phyloP scores from a whole-genome alignment of 768 basidiomycete species.

The Suillus weaverae region DNA sequence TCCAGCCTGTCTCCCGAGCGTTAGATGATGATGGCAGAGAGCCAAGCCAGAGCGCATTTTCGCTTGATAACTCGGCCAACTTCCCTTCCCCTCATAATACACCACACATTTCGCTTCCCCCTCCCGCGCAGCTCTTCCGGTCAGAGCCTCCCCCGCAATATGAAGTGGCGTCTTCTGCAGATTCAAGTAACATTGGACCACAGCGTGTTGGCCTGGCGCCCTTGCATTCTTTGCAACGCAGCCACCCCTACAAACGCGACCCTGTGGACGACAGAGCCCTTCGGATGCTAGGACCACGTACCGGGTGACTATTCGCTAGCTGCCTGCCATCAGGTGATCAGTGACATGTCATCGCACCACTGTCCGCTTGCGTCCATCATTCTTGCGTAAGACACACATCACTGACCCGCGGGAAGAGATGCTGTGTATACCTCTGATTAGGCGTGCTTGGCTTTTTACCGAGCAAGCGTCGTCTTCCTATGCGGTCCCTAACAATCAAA shows the following conservation, averaged over 20 bases:
- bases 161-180: slow-evolving; percentile 26
- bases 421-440: neutral
- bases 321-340: neutral
- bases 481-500: neutral
- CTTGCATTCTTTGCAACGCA: slow-evolving; percentile 52
- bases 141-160: slow-evolving; percentile 29
- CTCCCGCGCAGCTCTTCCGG: slow-evolving; percentile 30
- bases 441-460: slow-evolving; percentile 1
- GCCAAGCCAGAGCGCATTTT: slow-evolving; percentile 10
- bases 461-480: neutral
- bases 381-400: slow-evolving; percentile 2
- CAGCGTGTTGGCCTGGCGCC: slow-evolving; percentile 53
- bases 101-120: slow-evolving; percentile 33
- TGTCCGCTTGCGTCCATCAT: neutral
- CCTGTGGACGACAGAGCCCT: slow-evolving; percentile 63
- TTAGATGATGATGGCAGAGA: slow-evolving; percentile 10
- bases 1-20: slow-evolving; percentile 11
- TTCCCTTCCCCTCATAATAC: slow-evolving; percentile 15
- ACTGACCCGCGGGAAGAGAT: slow-evolving; percentile 2
- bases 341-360: neutral
- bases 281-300: slow-evolving; percentile 44
- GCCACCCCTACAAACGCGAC: slow-evolving; percentile 58
- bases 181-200: slow-evolving; percentile 22
- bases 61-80: slow-evolving; percentile 1
- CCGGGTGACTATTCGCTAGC: slow-evolving; percentile 35